Conservation (phyloP, 2,329 filamentous ascomycete genomes). For the Tolypocladium endophyticum region DNA sequence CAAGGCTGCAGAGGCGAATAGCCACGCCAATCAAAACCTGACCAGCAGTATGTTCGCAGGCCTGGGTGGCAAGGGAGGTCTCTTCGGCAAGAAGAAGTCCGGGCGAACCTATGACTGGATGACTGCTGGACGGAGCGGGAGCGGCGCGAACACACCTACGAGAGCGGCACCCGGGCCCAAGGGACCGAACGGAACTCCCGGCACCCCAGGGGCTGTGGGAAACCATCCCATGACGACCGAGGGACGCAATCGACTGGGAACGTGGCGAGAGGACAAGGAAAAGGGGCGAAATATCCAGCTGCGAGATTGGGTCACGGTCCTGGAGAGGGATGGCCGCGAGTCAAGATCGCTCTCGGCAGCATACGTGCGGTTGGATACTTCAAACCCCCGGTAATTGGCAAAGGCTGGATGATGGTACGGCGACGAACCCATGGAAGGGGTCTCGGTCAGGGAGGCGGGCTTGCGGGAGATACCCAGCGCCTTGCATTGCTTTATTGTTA, state of each 20-base stretch:
- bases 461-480: slow-evolving; percentile 19
- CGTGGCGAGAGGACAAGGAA: slow-evolving; percentile 67
- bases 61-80: slow-evolving; percentile 50
- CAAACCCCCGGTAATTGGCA: slow-evolving; percentile 26
- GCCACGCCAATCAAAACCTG: slow-evolving; percentile 71
- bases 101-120: slow-evolving; percentile 68
- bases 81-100: slow-evolving; percentile 49
- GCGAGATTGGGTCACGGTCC: slow-evolving; percentile 67
- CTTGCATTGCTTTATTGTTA: slow-evolving; percentile 9
- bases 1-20: slow-evolving; percentile 66
- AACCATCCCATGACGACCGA: slow-evolving; percentile 40
- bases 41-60: slow-evolving; percentile 65
- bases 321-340: slow-evolving; percentile 70
- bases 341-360: slow-evolving; percentile 49
- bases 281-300: slow-evolving; percentile 74
- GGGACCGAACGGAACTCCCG: slow-evolving; percentile 19
- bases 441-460: neutral
- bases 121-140: slow-evolving; percentile 39
- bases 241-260: slow-evolving; percentile 55
- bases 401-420: neutral
- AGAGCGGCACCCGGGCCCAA: slow-evolving; percentile 22
- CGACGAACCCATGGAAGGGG: neutral
- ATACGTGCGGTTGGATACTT: slow-evolving; percentile 41
- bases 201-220: slow-evolving; percentile 15
- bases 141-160: slow-evolving; percentile 42